phyloP scores from a whole-genome alignment of 192 early-diverging fungal genomes.

The Borealophlyctis nickersoniae region DNA sequence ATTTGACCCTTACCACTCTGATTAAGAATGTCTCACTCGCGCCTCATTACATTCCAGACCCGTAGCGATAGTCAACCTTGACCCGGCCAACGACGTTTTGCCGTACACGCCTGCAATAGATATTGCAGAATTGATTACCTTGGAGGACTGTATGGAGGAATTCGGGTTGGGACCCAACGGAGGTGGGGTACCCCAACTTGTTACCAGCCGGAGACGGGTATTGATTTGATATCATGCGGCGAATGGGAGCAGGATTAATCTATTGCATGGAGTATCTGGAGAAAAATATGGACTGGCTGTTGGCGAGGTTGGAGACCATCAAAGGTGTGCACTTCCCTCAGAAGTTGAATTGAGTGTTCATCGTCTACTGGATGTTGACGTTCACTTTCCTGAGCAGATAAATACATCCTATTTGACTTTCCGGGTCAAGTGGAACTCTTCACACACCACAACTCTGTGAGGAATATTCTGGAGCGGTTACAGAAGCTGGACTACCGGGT shows the following conservation, averaged over 20 bases:
- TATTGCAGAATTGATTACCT: conserved; percentile 50
- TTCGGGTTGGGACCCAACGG: conserved; percentile 58
- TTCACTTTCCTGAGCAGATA: no score
- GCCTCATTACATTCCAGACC: conserved; percentile 9
- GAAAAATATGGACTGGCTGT: conserved; percentile 59
- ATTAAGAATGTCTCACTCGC: background rate
- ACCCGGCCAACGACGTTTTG: conserved; percentile 59
- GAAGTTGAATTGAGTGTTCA: no score
- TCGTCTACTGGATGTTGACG: no score
- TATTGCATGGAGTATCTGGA: conserved; percentile 66
- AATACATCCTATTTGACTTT: conserved; percentile 56
- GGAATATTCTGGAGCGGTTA: conserved; percentile 68
- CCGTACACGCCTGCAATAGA: conserved; percentile 48
- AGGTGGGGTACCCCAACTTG: conserved; percentile 26
- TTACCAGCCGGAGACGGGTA: background rate
- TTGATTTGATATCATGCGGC: background rate
- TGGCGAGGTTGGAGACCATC: conserved; percentile 30
- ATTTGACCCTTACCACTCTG: background rate
- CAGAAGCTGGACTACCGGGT: conserved; percentile 65
- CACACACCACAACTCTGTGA: conserved; percentile 71
- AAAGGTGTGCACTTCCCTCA: conserved; percentile 43
- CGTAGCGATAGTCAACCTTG: conserved; percentile 52
- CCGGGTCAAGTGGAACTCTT: conserved; percentile 64
- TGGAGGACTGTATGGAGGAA: conserved; percentile 52
- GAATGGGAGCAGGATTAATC: conserved; percentile 31